Evolutionary conservation across 495 filamentous ascomycete species (phyloP).

Genomic region (Collariella sp.): DNA sequence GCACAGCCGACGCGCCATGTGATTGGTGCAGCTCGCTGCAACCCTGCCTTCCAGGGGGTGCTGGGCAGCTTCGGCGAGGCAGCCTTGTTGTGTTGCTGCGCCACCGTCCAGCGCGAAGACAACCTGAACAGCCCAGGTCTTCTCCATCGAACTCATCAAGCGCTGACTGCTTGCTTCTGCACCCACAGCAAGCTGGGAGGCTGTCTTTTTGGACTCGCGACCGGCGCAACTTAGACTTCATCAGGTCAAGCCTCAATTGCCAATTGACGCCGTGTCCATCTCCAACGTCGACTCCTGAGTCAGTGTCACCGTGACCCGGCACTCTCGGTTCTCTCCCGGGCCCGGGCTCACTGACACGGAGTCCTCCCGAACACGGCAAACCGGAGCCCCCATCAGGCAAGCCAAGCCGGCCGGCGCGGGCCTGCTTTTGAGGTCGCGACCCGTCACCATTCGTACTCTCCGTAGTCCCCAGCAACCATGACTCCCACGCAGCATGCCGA

Average conservation of each 20-base stretch:
- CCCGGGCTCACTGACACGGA: no score
- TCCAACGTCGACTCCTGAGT: no score
- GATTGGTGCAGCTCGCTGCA: not conserved
- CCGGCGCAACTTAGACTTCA: no score
- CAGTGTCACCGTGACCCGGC: no score
- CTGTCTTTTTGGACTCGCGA: not conserved
- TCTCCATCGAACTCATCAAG: not conserved
- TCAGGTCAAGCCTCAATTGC: no score
- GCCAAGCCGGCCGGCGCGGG: slow-evolving; percentile 2
- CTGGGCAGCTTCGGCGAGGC: not conserved
- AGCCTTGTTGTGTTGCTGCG: slow-evolving; percentile 3
- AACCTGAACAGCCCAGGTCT: not conserved
- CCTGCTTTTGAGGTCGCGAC: not conserved
- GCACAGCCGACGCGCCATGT: not conserved
- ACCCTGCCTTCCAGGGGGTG: not conserved
- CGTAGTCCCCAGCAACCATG: slow-evolving; percentile 3
- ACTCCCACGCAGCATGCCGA: not conserved
- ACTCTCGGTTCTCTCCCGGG: no score
- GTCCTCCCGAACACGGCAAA: not conserved
- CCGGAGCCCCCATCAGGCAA: not conserved
- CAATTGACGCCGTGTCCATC: no score
- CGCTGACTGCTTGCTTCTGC: not conserved
- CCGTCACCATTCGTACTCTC: not conserved
- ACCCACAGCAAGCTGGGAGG: not conserved
- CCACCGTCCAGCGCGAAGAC: not conserved